phyloP scores from a whole-genome alignment of 1,284 basidiomycete species.

The Nidula niveotomentosa region DNA sequence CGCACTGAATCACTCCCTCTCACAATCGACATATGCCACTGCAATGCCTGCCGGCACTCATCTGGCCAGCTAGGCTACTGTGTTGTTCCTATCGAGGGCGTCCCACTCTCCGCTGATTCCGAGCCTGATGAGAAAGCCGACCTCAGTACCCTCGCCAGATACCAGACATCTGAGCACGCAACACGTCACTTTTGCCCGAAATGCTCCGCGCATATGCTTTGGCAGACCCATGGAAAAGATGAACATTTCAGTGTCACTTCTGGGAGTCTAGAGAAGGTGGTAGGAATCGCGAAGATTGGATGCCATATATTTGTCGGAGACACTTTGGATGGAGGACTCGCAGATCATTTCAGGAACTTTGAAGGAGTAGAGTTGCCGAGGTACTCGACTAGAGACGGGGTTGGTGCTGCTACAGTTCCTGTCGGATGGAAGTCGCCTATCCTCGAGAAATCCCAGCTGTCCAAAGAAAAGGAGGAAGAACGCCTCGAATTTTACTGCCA shows the following conservation, averaged over 20 bases:
- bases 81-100: constrained; percentile 11
- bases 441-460: neutral
- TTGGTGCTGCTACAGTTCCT: constrained; percentile 15
- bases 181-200: neutral
- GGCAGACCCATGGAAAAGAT: neutral
- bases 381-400: constrained; percentile 6
- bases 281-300: constrained; percentile 16
- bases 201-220: constrained; percentile 1
- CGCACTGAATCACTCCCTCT: constrained; percentile 16
- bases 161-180: neutral
- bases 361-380: constrained; percentile 14
- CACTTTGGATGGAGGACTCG: constrained; percentile 26
- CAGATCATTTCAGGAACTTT: constrained; percentile 16
- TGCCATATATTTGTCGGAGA: constrained; percentile 23
- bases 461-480: neutral
- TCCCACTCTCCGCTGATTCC: constrained; percentile 2
- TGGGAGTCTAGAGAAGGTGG: constrained; percentile 4
- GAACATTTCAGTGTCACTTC: neutral
- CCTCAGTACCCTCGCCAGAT: neutral
- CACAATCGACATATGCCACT: constrained; percentile 21
- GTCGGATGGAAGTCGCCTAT: constrained; percentile 16
- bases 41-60: constrained; percentile 20
- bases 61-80: constrained; percentile 18
- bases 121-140: neutral
- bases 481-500: constrained; percentile 20